phyloP scores from a whole-genome alignment of 768 basidiomycete species.

The Botryobasidium botryosum region DNA sequence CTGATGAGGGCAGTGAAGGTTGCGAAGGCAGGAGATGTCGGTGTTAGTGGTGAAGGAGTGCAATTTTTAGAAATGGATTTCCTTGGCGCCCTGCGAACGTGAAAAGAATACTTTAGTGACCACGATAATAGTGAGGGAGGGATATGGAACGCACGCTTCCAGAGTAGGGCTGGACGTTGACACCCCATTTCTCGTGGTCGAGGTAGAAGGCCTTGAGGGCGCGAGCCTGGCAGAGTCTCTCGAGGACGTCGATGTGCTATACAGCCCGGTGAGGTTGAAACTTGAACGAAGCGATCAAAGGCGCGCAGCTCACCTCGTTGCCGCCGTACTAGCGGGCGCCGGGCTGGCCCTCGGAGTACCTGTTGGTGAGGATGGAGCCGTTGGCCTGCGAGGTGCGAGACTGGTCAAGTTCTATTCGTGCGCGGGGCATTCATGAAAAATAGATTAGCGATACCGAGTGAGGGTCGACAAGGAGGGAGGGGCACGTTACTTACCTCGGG shows the following conservation, averaged over 20 bases:
- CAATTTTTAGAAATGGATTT: too few species aligned
- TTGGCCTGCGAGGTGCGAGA: slow-evolving; percentile 90
- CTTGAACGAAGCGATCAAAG: too few species aligned
- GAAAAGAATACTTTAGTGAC: neutral
- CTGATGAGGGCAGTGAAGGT: slow-evolving; percentile 90
- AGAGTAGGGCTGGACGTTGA: slow-evolving; percentile 98
- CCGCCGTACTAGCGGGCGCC: slow-evolving; percentile 93
- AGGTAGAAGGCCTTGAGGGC: slow-evolving; percentile 93
- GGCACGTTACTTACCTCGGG: slow-evolving; percentile 48
- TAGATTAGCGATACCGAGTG: too few species aligned
- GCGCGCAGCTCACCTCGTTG: too few species aligned
- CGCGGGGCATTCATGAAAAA: slow-evolving; percentile 1
- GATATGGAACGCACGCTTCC: slow-evolving; percentile 46
- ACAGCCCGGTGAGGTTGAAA: too few species aligned
- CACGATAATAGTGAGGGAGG: slow-evolving; percentile 2
- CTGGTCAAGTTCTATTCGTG: slow-evolving; percentile 77
- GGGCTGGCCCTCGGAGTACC: slow-evolving; percentile 99
- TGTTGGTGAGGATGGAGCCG: slow-evolving; percentile 97
- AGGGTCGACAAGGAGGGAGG: slow-evolving; percentile 6
- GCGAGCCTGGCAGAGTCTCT: slow-evolving; percentile 84
- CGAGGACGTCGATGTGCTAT: slow-evolving; percentile 92
- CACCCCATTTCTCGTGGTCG: slow-evolving; percentile 85
- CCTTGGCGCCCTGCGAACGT: too few species aligned
- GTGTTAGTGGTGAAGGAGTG: too few species aligned
- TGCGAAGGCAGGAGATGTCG: too few species aligned